These are phyloP conservation scores for Hippophae gyantsensis DNA, from an alignment of 306 rosid species.

Conservation along the genomic window DNA sequence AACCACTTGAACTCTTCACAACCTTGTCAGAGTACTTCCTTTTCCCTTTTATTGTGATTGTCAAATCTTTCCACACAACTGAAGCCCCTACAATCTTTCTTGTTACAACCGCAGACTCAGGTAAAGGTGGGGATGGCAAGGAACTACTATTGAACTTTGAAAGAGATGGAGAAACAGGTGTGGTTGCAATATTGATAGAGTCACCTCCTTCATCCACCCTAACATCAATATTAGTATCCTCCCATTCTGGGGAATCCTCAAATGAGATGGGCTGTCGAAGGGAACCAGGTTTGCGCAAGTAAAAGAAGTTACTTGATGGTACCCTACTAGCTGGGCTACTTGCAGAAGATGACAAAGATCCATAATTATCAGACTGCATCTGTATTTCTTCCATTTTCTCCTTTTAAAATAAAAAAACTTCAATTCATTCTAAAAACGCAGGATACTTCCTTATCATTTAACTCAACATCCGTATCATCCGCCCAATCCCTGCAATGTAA, in stretches of 20 bases:
- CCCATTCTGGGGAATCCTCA: slow-evolving; percentile 99
- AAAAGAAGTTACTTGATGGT: slow-evolving; percentile 94
- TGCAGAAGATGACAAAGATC: slow-evolving; percentile 94
- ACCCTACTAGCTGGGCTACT: slow-evolving; percentile 97
- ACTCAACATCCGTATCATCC: slow-evolving; percentile 9
- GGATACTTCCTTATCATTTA: slow-evolving; percentile 6
- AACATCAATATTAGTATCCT: slow-evolving; percentile 65
- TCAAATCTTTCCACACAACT: slow-evolving; percentile 91
- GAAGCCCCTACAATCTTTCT: slow-evolving; percentile 82
- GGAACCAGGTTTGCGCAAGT: slow-evolving; percentile 90
- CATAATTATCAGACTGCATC: slow-evolving; percentile 82
- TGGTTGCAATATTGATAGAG: slow-evolving; percentile 60
- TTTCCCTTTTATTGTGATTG: slow-evolving; percentile 82
- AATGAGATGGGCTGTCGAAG: slow-evolving; percentile 92
- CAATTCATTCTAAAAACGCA: slow-evolving; percentile 16
- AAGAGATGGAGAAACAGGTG: slow-evolving; percentile 85
- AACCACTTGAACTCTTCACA: slow-evolving; percentile 92
- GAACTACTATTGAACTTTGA: slow-evolving; percentile 85
- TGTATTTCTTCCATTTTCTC: slow-evolving; percentile 85
- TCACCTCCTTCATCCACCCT: slow-evolving; percentile 87
- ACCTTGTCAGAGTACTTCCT: slow-evolving; percentile 91
- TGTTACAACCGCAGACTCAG: slow-evolving; percentile 52
- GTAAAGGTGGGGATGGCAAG: slow-evolving; percentile 74
- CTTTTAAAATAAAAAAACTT: slow-evolving; percentile 12
- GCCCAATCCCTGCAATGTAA: slow-evolving; percentile 14